Percentiles rank a stretch among this genome's conserved stretches.
phyloP scores from a whole-genome alignment of 2,329 filamentous ascomycete genomes.

The Diaporthe capsici region DNA sequence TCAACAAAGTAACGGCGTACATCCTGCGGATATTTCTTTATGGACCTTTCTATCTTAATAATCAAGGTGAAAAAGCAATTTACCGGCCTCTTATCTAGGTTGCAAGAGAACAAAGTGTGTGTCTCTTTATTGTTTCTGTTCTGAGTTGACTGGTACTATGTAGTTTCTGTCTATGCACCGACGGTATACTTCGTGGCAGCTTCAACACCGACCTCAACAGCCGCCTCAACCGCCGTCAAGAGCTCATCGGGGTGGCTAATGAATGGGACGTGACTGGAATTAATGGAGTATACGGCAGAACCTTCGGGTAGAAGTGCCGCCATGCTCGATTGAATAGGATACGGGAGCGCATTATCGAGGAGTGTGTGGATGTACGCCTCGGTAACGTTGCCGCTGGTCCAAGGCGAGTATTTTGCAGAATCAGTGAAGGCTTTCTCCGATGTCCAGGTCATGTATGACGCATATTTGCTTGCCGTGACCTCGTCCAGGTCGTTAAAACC shows the following conservation, averaged over 20 bases:
- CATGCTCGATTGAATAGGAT: neutral
- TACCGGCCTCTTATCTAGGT: too few species aligned
- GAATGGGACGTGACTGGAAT: neutral
- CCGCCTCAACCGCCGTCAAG: neutral
- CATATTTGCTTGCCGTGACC: neutral
- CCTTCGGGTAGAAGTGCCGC: neutral
- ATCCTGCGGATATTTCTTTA: too few species aligned
- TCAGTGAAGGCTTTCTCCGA: conserved; percentile 4
- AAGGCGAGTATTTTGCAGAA: neutral
- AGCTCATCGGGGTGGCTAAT: conserved; percentile 1
- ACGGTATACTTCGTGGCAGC: neutral
- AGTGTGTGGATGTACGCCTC: conserved; percentile 7
- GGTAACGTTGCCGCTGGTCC: neutral
- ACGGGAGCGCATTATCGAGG: conserved; percentile 3
- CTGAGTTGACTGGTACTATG: neutral
- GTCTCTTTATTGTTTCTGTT: neutral
- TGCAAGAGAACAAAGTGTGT: too few species aligned
- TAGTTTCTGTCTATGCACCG: neutral
- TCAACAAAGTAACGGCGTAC: too few species aligned
- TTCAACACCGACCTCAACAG: neutral
- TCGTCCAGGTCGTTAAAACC: neutral
- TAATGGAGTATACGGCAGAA: neutral
- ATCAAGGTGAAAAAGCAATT: too few species aligned
- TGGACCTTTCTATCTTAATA: too few species aligned
- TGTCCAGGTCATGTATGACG: conserved; percentile 4